phyloP scores from a whole-genome alignment of 2,329 filamentous ascomycete genomes.

The Beauveria medogensis region DNA sequence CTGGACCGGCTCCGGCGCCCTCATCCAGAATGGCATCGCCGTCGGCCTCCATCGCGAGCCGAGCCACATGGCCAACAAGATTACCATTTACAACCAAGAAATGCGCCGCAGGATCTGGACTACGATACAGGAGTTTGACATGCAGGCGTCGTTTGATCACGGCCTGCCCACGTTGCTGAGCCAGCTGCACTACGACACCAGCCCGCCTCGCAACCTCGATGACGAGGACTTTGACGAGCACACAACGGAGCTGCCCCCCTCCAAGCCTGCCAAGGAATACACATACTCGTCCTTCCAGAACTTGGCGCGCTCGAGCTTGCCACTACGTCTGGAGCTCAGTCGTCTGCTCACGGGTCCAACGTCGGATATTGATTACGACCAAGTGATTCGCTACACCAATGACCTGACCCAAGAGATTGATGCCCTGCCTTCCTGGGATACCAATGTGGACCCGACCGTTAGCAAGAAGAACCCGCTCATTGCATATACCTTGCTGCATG shows the following conservation, averaged over 20 bases:
- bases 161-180: slow-evolving; percentile 50
- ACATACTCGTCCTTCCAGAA: slow-evolving; percentile 53
- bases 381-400: slow-evolving; percentile 53
- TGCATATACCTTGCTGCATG: slow-evolving; percentile 51
- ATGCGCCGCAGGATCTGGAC: slow-evolving; percentile 55
- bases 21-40: slow-evolving; percentile 50
- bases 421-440: slow-evolving; percentile 47
- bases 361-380: slow-evolving; percentile 51
- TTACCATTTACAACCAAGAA: slow-evolving; percentile 53
- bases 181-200: slow-evolving; percentile 47
- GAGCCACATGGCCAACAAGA: slow-evolving; percentile 44
- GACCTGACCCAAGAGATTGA: slow-evolving; percentile 54
- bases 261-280: slow-evolving; percentile 44
- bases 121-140: slow-evolving; percentile 53
- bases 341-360: slow-evolving; percentile 46
- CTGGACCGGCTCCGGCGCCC: slow-evolving; percentile 48
- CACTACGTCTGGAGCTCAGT: slow-evolving; percentile 49
- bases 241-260: slow-evolving; percentile 41
- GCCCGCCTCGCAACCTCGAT: slow-evolving; percentile 49
- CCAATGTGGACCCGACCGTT: slow-evolving; percentile 27
- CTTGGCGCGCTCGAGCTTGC: slow-evolving; percentile 47
- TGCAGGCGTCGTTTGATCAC: slow-evolving; percentile 54
- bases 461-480: slow-evolving; percentile 47
- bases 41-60: slow-evolving; percentile 54
- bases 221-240: slow-evolving; percentile 50